phyloP scores from a whole-genome alignment of 1,139 yeast species.

The Maudiozyma humilis region DNA sequence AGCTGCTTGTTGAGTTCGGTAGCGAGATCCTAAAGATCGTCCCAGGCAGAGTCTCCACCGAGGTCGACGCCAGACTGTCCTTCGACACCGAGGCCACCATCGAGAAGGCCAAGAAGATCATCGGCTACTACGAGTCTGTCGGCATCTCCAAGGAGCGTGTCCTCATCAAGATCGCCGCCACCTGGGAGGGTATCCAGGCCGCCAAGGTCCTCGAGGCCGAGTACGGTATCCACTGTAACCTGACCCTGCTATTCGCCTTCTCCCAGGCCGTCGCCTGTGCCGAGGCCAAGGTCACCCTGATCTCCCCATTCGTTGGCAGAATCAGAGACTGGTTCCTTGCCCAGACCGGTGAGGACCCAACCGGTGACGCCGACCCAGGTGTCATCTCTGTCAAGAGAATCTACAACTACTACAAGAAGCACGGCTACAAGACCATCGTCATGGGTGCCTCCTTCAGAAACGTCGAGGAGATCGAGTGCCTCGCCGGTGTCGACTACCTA shows the following conservation, averaged over 20 bases:
- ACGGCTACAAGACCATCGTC: conserved; percentile 91
- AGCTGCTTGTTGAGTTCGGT: conserved; percentile 93
- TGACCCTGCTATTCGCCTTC: conserved; percentile 89
- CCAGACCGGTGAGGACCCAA: conserved; percentile 80
- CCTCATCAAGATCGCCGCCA: conserved; percentile 92
- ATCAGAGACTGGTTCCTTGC: conserved; percentile 98
- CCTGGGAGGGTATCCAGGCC: conserved; percentile 99
- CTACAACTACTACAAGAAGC: conserved; percentile 97
- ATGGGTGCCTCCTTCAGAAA: conserved; percentile 99
- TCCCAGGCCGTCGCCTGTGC: conserved; percentile 99
- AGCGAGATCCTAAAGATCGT: conserved; percentile 85
- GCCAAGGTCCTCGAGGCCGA: conserved; percentile 90
- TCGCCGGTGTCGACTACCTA: conserved; percentile 95
- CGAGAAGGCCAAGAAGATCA: conserved; percentile 83
- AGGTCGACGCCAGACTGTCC: conserved; percentile 96
- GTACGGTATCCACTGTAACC: conserved; percentile 88
- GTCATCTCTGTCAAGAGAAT: conserved; percentile 79
- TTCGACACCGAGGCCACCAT: conserved; percentile 90
- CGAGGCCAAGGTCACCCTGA: conserved; percentile 91
- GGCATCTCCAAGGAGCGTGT: conserved; percentile 87
- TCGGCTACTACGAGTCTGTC: conserved; percentile 69
- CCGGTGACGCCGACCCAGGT: conserved; percentile 86
- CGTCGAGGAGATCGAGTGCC: conserved; percentile 88
- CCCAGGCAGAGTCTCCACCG: conserved; percentile 99
- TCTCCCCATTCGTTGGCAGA: conserved; percentile 98